Evolutionary conservation across 208 protist species (phyloP).

Genomic region (Kentomonas sorsogonicus): DNA sequence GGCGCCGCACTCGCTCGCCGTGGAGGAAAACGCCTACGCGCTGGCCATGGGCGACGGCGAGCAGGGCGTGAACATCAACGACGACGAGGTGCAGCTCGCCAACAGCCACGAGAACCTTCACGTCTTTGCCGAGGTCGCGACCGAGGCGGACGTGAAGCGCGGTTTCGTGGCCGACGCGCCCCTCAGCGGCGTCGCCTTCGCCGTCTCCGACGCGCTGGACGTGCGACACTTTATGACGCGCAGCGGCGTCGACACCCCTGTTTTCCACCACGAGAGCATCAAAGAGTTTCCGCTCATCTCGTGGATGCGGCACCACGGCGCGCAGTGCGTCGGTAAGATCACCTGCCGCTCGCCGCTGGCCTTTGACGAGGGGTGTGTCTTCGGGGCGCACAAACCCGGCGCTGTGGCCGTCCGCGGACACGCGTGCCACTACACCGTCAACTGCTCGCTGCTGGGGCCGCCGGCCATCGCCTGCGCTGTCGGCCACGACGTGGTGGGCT

Average conservation of each 20-base stretch:
- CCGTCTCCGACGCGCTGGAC: slow-evolving; percentile 68
- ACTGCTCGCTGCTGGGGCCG: slow-evolving; percentile 59
- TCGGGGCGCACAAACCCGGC: slow-evolving; percentile 43
- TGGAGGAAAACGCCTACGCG: no score
- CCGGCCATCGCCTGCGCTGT: slow-evolving; percentile 50
- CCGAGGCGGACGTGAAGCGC: slow-evolving; percentile 43
- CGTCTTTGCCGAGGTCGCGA: slow-evolving; percentile 44
- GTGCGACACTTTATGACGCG: slow-evolving; percentile 69
- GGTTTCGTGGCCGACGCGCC: slow-evolving; percentile 46
- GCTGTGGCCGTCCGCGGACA: slow-evolving; percentile 40
- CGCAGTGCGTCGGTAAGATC: slow-evolving; percentile 74
- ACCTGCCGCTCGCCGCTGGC: slow-evolving; percentile 57
- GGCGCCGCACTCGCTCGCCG: no score
- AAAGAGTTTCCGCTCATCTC: slow-evolving; percentile 74
- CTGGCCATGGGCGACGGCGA: no score
- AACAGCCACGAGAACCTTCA: no score
- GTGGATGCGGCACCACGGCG: slow-evolving; percentile 73
- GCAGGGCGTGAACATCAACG: no score
- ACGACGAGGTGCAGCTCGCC: no score
- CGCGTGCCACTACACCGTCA: slow-evolving; percentile 77
- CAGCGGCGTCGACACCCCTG: slow-evolving; percentile 45
- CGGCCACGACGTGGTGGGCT: slow-evolving; percentile 70
- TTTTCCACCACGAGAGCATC: slow-evolving; percentile 44
- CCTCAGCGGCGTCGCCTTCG: slow-evolving; percentile 74
- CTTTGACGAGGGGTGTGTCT: slow-evolving; percentile 55